Conservation (phyloP, 345 rosid genomes). For the Arabis alpina region DNA sequence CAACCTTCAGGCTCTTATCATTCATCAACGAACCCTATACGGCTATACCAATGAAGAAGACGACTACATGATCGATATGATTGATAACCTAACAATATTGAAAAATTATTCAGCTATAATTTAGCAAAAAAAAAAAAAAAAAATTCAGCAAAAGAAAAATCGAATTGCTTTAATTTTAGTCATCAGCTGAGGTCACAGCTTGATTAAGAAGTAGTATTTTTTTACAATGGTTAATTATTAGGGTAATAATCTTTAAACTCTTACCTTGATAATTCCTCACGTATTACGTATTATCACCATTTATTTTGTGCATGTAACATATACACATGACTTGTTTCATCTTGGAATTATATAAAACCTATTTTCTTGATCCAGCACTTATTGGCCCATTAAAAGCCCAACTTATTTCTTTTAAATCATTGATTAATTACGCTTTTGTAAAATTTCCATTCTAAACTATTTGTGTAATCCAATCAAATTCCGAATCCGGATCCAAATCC, state of each 20-base stretch:
- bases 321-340: no score
- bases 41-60: not conserved
- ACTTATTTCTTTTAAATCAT: not conserved
- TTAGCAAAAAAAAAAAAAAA: no score
- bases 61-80: not conserved
- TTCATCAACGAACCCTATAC: no score
- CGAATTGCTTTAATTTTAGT: not conserved
- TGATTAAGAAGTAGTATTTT: not conserved
- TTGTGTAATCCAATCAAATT: constrained; percentile 30
- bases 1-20: no score
- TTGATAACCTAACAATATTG: no score
- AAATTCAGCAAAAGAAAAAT: not conserved
- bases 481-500: constrained; percentile 27
- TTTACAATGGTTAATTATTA: not conserved
- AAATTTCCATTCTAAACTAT: not conserved
- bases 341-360: no score
- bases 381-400: constrained; percentile 34
- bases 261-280: no score
- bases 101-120: not conserved
- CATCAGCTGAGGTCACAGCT: not conserved
- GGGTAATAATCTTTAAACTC: not conserved
- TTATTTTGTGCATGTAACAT: no score
- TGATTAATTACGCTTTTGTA: not conserved
- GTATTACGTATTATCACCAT: no score
- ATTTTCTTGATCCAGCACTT: not conserved